Evolutionary conservation across 441 rosid species (phyloP).

Genomic region (Gossypium aridum): DNA sequence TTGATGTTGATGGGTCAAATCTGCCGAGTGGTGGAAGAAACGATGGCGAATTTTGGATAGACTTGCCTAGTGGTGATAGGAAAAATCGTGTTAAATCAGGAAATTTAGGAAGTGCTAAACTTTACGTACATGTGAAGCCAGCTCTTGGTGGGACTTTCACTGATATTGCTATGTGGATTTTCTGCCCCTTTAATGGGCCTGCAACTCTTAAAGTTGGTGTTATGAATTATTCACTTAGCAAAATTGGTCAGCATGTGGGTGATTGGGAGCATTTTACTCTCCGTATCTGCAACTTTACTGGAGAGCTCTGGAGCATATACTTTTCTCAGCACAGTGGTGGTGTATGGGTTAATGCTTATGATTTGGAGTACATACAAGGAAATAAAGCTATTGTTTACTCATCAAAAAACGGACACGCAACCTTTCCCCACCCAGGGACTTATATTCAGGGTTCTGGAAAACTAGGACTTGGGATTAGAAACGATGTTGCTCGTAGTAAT

Average conservation of each 20-base stretch:
- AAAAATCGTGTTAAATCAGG: conserved; percentile 44
- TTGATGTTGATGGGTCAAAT: conserved; percentile 53
- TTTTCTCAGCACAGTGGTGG: conserved; percentile 94
- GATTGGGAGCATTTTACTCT: conserved; percentile 96
- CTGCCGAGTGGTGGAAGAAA: conserved; percentile 62
- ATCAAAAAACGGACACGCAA: conserved; percentile 67
- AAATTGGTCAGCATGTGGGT: conserved; percentile 77
- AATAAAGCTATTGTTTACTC: conserved; percentile 66
- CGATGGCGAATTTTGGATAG: conserved; percentile 73
- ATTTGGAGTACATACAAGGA: conserved; percentile 57
- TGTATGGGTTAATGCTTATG: conserved; percentile 60
- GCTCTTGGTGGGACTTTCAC: conserved; percentile 75
- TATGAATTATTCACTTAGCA: conserved; percentile 36
- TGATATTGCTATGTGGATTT: conserved; percentile 80
- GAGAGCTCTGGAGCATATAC: conserved; percentile 65
- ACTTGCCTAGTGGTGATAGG: conserved; percentile 43
- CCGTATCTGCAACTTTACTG: conserved; percentile 66
- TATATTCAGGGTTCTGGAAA: conserved; percentile 63
- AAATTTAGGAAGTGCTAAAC: conserved; percentile 58
- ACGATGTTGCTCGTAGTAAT: conserved; percentile 53
- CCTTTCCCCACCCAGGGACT: conserved; percentile 58
- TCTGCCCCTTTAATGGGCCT: conserved; percentile 87
- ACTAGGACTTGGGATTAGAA: conserved; percentile 71
- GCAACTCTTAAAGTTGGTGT: conserved; percentile 58
- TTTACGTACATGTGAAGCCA: conserved; percentile 73